phyloP scores from a whole-genome alignment of 192 early-diverging fungal species.

The Mortierella antarctica region DNA sequence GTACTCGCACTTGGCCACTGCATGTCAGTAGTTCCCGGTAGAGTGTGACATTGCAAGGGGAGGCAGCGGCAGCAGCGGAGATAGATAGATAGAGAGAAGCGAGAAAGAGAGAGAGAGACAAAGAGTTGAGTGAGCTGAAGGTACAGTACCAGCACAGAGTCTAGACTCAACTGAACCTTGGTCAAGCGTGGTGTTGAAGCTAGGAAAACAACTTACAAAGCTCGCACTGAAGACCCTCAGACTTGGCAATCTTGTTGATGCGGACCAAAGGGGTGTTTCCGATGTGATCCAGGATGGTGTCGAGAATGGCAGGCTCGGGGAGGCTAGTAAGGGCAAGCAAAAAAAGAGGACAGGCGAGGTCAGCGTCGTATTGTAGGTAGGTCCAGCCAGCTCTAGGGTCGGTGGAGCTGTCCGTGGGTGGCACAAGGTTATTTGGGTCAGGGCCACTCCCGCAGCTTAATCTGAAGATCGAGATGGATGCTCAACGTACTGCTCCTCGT shows the following conservation, averaged over 20 bases:
- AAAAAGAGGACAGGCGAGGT: not conserved
- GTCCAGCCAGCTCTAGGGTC: not conserved
- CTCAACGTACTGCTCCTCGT: constrained; percentile 50
- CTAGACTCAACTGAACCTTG: no score
- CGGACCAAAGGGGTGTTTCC: constrained; percentile 97
- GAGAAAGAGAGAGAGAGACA: not conserved
- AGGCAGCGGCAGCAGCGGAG: not conserved
- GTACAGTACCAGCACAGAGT: not conserved
- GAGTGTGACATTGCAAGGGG: not conserved
- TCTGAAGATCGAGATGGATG: not conserved
- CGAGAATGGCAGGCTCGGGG: constrained; percentile 83
- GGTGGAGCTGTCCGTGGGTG: not conserved
- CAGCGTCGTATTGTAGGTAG: not conserved
- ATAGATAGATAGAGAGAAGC: not conserved
- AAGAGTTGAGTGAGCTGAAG: not conserved
- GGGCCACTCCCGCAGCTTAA: not conserved
- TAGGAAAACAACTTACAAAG: constrained; percentile 64
- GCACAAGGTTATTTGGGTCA: not conserved
- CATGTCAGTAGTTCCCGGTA: not conserved
- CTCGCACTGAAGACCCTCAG: constrained; percentile 95
- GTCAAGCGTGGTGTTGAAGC: no score
- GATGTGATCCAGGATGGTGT: constrained; percentile 94
- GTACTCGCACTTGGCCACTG: constrained; percentile 96
- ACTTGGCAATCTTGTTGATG: constrained; percentile 87
- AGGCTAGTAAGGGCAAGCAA: constrained; percentile 25